Percentiles rank a stretch among this genome's conserved stretches.
These are phyloP conservation scores for Colletotrichum kahawae DNA, from an alignment of 2,329 filamentous ascomycete genomes.

Conservation along the genomic window DNA sequence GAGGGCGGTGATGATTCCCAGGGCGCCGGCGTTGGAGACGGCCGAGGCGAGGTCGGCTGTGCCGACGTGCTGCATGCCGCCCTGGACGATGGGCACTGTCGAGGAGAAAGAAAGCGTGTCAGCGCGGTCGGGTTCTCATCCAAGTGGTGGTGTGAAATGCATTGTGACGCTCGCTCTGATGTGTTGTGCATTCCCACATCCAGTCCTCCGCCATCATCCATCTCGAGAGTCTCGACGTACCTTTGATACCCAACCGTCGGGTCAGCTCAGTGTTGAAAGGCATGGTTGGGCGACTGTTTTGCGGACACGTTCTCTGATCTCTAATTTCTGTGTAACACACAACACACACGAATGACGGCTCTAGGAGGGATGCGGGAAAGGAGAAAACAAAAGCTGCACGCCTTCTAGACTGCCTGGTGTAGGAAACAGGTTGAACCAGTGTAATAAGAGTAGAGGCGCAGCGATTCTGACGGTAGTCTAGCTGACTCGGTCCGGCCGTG, in stretches of 20 bases:
- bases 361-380: neutral
- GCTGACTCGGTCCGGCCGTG: constrained; percentile 18
- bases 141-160: neutral
- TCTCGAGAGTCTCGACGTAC: constrained; percentile 30
- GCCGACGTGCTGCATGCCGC: constrained; percentile 87
- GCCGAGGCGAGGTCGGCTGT: constrained; percentile 80
- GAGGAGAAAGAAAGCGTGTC: neutral
- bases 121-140: neutral
- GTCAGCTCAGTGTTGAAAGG: constrained; percentile 64
- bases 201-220: neutral
- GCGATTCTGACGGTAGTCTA: constrained; percentile 10
- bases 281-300: constrained; percentile 42
- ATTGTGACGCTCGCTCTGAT: neutral
- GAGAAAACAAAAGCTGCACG: neutral
- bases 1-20: constrained; percentile 84
- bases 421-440: neutral
- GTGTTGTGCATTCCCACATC: neutral
- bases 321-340: neutral
- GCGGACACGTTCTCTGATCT: neutral
- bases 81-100: constrained; percentile 80
- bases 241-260: constrained; percentile 60
- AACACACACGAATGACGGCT: neutral
- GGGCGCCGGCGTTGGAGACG: constrained; percentile 81
- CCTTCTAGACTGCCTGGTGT: neutral
- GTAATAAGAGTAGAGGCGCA: neutral